Evolutionary conservation across 73 alveolate genomes (phyloP), one percentile per base, ranked within the genome.

Genomic region (Stentor coeruleus): DNA sequence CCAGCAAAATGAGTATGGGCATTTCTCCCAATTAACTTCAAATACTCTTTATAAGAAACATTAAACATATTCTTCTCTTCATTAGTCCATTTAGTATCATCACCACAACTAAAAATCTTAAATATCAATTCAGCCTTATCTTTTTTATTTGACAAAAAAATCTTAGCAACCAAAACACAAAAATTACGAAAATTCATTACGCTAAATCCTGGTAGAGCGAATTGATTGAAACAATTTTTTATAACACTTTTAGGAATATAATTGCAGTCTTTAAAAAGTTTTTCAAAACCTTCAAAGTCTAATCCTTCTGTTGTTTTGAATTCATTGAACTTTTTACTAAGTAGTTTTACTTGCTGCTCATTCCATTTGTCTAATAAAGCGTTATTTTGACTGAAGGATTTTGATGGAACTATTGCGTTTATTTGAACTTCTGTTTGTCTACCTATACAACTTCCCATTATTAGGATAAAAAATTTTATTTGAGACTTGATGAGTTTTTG

Each of bases 111-210:
- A 38, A 20, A 75, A 37, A 75, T 75, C 31, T 75, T 40, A 75
- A 20, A 75, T 15, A 75, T 33, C 26, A 75, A 38, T 20, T 40
- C 74, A 38, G 38, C 30, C 83, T 75, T 75, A 37, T 75, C 83
- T 75, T 75, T 39, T 35, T 75, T 75, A 37, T 14, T 20, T 3
- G 83, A 15, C 14, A 75, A 33, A 1, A 37, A 75, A 20, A 37
- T 2, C 30, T 39, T 15, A 6, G 83, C 59, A n/a, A 75, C 33
- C 26, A 15, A 35, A 39, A 75, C 81, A 40, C 83, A 75, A 38
- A 75, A 75, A 37, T 35, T 40, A n/a, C 83, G 33, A 38, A 75
- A 75, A 0, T 15, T 20, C 20, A 49, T 31, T 31, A 75, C 38
- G 33, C 38, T 26, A 2, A 20, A 66, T 20, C 79, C 79, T 20